Base-by-base conservation (phyloP, 371 early-diverging fungal genomes). In the Thermomucor indicae-seudaticae region DNA sequence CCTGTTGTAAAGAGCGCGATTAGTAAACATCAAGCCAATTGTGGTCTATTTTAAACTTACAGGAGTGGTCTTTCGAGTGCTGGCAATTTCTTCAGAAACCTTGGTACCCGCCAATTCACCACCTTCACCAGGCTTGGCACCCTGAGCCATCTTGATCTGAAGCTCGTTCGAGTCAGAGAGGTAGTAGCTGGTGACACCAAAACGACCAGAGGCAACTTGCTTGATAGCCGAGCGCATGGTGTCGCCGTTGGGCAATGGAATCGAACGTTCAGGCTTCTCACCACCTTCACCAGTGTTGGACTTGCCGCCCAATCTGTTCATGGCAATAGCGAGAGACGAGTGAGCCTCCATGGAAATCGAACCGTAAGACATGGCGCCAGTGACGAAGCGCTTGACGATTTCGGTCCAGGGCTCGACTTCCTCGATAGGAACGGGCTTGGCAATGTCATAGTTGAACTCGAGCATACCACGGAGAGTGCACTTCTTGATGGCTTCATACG, bases 71-170 rank as follows among this genome's bases (percentile, higher is more conserved):
- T 97, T 93, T 52, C 98, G 83, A 14, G 96, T 95, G 57, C 81
- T 79, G 25, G 93, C 97, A 62, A 97, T 96, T 48, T 87, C 88
- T 38, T 85, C 83, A 14, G 86, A 80, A 10, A 97, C 95, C 73
- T 97, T 97, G 64, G 83, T 72, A 39, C 97, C 96, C 32, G 63
- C 68, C 53, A 78, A 62, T 76, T 76, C 72, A 67, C 92, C 93
- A 52, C 92, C 96, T 79, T 97, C 96, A 50, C 98, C 98, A 22
- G 98, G 95, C 73, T 96, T 97, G 47, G 98, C 98, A 50, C 98
- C 98, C 68, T 97, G 96, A 16, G 96, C 98, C 91, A 97, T 92
- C 81, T 97, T 97, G 81, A 97, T 97, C 64, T 97, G 96, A 28
- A 97, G 75, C 71, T 96, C 95, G 53, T 97, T 94, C 1, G 96